Evolutionary conservation across 176 grass and related monocot genomes (phyloP).

Genomic region (Oryza meyeriana): DNA sequence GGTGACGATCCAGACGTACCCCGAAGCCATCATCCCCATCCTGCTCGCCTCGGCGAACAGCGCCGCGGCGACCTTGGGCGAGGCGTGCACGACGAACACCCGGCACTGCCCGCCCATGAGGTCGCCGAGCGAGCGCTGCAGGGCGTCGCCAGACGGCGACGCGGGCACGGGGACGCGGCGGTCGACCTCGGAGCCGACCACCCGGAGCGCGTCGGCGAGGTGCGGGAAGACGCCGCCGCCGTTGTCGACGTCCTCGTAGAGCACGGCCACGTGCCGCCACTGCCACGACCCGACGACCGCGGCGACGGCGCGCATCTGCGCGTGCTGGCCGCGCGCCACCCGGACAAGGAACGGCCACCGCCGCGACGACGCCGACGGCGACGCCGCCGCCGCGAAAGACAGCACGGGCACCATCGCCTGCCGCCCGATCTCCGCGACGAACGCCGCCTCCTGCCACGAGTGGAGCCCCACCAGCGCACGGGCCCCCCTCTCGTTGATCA

Average conservation of each 20-base stretch:
- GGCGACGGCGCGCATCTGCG: neutral
- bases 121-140: neutral
- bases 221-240: neutral
- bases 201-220: neutral
- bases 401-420: neutral
- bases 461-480: neutral
- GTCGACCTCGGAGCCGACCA: neutral
- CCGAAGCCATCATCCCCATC: neutral
- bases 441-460: neutral
- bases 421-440: neutral
- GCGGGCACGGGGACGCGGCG: neutral
- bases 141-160: neutral
- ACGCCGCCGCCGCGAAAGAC: neutral
- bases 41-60: neutral
- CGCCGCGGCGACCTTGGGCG: neutral
- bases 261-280: neutral
- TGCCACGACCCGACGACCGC: neutral
- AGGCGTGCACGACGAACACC: neutral
- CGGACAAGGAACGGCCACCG: neutral
- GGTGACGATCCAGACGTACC: neutral
- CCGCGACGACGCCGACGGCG: neutral
- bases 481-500: neutral
- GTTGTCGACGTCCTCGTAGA: conserved; percentile 1
- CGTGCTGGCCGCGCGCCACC: neutral
- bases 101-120: neutral